A percentile compares a stretch with the other conserved stretches of the same genome.
These are phyloP conservation scores for Mucor plumbeus DNA, from an alignment of 371 early-diverging fungal genomes.

Conservation along the genomic window DNA sequence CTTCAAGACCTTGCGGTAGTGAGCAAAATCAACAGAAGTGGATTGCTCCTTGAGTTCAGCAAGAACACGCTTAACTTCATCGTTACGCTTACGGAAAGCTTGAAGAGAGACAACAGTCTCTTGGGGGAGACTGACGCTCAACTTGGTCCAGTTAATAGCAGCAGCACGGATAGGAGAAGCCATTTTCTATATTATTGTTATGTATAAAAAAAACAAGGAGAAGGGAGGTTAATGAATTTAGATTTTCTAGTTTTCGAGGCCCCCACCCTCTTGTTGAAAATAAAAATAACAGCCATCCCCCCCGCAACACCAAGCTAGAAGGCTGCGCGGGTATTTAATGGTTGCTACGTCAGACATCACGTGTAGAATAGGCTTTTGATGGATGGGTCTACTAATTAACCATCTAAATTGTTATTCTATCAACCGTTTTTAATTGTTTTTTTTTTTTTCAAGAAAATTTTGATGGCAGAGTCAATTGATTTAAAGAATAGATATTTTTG, in stretches of 20 bases:
- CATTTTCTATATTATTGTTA: constrained; percentile 19
- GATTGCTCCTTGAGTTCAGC: constrained; percentile 82
- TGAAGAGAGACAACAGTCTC: constrained; percentile 87
- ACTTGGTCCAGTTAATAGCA: constrained; percentile 89
- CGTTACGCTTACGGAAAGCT: constrained; percentile 96
- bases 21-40: constrained; percentile 85
- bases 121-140: constrained; percentile 83
- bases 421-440: too few relatives aligned
- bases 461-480: too few relatives aligned
- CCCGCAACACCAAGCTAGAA: constrained; percentile 6
- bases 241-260: constrained; percentile 10
- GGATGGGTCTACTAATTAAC: too few relatives aligned
- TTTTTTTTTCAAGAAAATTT: too few relatives aligned
- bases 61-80: constrained; percentile 85
- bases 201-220: constrained; percentile 13
- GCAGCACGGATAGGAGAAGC: constrained; percentile 60
- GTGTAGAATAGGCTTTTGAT: not conserved
- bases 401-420: too few relatives aligned
- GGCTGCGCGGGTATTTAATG: not conserved
- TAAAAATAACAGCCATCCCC: constrained; percentile 13
- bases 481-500: too few relatives aligned
- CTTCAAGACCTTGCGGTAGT: constrained; percentile 85
- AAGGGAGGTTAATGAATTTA: constrained; percentile 11
- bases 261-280: constrained; percentile 11
- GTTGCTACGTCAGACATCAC: constrained; percentile 11